Evolutionary conservation across 345 rosid genomes (phyloP).

Genomic region (Gynandropsis gynandra): DNA sequence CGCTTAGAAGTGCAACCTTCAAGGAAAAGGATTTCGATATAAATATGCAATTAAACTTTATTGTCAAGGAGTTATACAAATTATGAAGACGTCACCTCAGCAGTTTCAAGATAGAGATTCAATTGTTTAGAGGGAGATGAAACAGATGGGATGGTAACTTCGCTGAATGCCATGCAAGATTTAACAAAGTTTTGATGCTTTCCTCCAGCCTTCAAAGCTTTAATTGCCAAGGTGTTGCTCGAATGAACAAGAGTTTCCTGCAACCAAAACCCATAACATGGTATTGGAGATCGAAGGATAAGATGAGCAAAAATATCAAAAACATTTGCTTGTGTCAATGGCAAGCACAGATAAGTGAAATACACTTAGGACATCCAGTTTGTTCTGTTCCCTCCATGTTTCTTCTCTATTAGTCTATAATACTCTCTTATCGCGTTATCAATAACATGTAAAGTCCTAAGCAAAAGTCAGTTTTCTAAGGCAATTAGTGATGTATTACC

Average conservation of each 20-base stretch:
- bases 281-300: constrained; percentile 7
- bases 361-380: neutral
- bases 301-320: constrained; percentile 1
- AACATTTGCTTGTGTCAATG: constrained; percentile 1
- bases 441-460: neutral
- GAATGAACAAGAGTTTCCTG: constrained; percentile 83
- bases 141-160: constrained; percentile 81
- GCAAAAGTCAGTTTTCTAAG: too few species aligned
- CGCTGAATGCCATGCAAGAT: constrained; percentile 83
- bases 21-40: constrained; percentile 21
- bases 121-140: constrained; percentile 42
- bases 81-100: constrained; percentile 56
- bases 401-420: neutral
- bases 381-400: neutral
- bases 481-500: too few species aligned
- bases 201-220: constrained; percentile 50
- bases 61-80: constrained; percentile 18
- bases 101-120: constrained; percentile 77
- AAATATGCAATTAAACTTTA: constrained; percentile 11
- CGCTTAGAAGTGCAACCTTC: constrained; percentile 73
- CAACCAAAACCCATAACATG: constrained; percentile 27
- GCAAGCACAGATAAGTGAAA: constrained; percentile 1
- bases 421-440: neutral
- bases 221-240: constrained; percentile 61
- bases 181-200: constrained; percentile 44